Evolutionary conservation across 2,329 filamentous ascomycete species (phyloP).

Genomic region (Microcera coccophila): DNA sequence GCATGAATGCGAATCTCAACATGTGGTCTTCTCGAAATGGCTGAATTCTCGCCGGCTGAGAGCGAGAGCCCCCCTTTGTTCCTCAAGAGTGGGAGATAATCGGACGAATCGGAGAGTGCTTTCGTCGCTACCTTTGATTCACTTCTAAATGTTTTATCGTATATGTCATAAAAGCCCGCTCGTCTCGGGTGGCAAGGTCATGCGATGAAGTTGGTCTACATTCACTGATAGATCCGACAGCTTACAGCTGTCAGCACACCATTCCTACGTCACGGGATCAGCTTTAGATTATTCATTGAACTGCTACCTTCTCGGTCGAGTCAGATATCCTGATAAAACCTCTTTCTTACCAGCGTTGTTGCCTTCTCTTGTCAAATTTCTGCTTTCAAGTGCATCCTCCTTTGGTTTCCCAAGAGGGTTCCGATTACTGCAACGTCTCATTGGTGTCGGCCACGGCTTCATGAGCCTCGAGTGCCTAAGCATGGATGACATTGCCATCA

Average conservation of each 20-base stretch:
- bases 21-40: neutral
- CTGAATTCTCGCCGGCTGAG: neutral
- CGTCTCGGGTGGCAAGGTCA: neutral
- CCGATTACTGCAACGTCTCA: neutral
- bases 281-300: neutral
- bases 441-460: neutral
- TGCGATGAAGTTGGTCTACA: neutral
- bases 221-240: neutral
- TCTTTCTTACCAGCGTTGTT: neutral
- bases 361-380: neutral
- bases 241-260: neutral
- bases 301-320: neutral
- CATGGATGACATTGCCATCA: constrained; percentile 47
- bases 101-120: neutral
- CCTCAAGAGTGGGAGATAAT: neutral
- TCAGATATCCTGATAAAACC: neutral
- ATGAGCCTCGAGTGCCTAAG: constrained; percentile 1
- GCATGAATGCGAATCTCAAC: neutral
- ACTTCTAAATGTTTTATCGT: neutral
- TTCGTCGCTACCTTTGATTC: neutral
- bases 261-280: neutral
- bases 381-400: neutral
- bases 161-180: neutral
- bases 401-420: neutral
- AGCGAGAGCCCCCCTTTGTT: neutral